Percentiles rank a stretch among this genome's conserved stretches.
Evolutionary conservation across 352 stramenopile genomes (phyloP).

Genomic region (Phytophthora sansomeana): DNA sequence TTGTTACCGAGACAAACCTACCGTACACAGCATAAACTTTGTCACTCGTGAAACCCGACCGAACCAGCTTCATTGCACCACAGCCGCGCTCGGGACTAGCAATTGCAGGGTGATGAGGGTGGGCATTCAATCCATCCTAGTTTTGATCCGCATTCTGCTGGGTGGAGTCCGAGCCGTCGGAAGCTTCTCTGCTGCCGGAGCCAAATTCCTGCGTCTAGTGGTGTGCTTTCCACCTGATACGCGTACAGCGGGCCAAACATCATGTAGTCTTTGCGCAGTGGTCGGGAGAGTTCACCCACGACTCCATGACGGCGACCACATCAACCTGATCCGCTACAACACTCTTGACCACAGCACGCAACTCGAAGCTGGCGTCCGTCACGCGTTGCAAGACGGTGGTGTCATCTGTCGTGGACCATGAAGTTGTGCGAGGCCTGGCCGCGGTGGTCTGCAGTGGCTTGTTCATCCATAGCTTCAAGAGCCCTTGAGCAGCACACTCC

Average conservation of each 20-base stretch:
- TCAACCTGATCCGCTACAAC: slow-evolving; percentile 38
- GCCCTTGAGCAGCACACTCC: slow-evolving; percentile 40
- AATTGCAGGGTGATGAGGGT: too few species aligned
- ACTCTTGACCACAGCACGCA: slow-evolving; percentile 41
- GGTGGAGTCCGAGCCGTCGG: slow-evolving; percentile 23
- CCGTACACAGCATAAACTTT: too few species aligned
- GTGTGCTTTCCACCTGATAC: slow-evolving; percentile 27
- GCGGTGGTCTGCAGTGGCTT: slow-evolving; percentile 34
- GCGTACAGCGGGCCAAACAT: slow-evolving; percentile 47
- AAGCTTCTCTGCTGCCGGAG: slow-evolving; percentile 31
- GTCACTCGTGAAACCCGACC: too few species aligned
- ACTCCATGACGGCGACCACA: slow-evolving; percentile 37
- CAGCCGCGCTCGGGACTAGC: too few species aligned
- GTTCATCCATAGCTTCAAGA: slow-evolving; percentile 46
- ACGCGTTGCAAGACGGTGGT: slow-evolving; percentile 46
- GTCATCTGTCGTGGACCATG: slow-evolving; percentile 51
- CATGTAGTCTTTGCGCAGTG: slow-evolving; percentile 36
- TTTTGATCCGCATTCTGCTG: slow-evolving; percentile 2
- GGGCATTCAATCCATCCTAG: too few species aligned
- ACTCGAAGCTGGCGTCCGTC: slow-evolving; percentile 46
- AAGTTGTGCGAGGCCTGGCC: slow-evolving; percentile 51
- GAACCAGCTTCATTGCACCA: too few species aligned
- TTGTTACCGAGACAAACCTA: too few species aligned
- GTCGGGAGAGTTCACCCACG: slow-evolving; percentile 37
- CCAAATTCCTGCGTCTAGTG: slow-evolving; percentile 68